phyloP scores from a whole-genome alignment of 352 stramenopile species.

The Phytopythium montanum region DNA sequence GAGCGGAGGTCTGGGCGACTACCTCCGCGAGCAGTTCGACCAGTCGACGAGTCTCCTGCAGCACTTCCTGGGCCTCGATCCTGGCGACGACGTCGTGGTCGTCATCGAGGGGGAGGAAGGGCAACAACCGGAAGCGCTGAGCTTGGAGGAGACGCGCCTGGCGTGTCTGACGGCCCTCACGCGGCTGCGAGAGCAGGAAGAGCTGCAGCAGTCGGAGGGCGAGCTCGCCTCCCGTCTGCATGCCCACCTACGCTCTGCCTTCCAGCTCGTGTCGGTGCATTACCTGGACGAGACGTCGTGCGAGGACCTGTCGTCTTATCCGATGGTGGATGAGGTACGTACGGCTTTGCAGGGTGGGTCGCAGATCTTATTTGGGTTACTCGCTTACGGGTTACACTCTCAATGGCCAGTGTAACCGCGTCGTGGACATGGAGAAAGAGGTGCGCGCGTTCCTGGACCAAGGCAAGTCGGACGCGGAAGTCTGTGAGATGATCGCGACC shows the following conservation, averaged over 20 bases:
- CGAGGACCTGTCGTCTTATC: conserved; percentile 29
- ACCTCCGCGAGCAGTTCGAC: conserved; percentile 34
- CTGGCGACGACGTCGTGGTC: conserved; percentile 19
- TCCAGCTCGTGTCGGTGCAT: conserved; percentile 38
- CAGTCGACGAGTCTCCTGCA: conserved; percentile 35
- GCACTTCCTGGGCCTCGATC: conserved; percentile 25
- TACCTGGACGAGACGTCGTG: conserved; percentile 46
- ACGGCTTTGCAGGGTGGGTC: neutral
- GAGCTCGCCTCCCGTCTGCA: conserved; percentile 30
- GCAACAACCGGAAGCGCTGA: conserved; percentile 8
- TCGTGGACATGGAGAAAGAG: conserved; percentile 38
- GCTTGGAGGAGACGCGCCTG: conserved; percentile 20
- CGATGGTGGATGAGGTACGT: conserved; percentile 29
- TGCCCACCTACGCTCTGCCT: conserved; percentile 32
- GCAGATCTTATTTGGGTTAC: too few species aligned
- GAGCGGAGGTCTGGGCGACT: conserved; percentile 18
- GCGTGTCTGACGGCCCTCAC: conserved; percentile 49
- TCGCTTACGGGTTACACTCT: neutral
- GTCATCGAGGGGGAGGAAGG: conserved; percentile 29
- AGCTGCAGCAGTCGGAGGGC: conserved; percentile 23
- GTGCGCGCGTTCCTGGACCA: conserved; percentile 35
- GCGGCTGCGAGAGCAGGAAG: conserved; percentile 40
- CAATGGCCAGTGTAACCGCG: conserved; percentile 28
- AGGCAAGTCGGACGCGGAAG: conserved; percentile 40
- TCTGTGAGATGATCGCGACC: conserved; percentile 37